A percentile compares a stretch with the other conserved stretches of the same genome.
Conservation (phyloP, 164 flowering plant genomes). For the Piper betle region DNA sequence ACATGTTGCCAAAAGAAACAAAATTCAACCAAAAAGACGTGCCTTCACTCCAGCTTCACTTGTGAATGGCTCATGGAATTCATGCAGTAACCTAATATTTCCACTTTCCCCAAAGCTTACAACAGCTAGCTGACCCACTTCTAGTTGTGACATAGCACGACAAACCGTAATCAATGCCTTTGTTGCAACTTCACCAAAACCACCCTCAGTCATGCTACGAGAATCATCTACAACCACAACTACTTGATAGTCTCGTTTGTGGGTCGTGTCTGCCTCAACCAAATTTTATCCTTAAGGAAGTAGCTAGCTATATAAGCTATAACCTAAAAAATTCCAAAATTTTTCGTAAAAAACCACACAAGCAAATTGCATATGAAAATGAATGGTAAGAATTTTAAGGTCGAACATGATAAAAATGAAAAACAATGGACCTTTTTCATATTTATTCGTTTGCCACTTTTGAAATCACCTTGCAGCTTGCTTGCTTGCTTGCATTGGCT, state of each 20-base stretch:
- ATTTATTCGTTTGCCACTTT: slow-evolving; percentile 88
- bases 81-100: slow-evolving; percentile 64
- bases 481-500: slow-evolving; percentile 94
- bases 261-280: slow-evolving; percentile 77
- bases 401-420: neutral
- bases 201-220: slow-evolving; percentile 85
- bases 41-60: slow-evolving; percentile 83
- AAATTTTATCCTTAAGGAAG: slow-evolving; percentile 80
- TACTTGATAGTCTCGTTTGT: slow-evolving; percentile 94
- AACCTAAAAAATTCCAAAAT: slow-evolving; percentile 28
- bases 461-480: slow-evolving; percentile 91
- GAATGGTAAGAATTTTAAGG: neutral
- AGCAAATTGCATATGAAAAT: neutral
- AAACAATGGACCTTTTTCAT: slow-evolving; percentile 69
- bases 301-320: slow-evolving; percentile 91
- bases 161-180: slow-evolving; percentile 94
- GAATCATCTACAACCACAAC: slow-evolving; percentile 93
- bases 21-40: slow-evolving; percentile 3
- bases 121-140: slow-evolving; percentile 87
- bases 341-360: neutral
- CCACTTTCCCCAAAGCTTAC: slow-evolving; percentile 90
- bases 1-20: neutral
- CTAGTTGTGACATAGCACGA: slow-evolving; percentile 91
- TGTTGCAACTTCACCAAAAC: slow-evolving; percentile 69
- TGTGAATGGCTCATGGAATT: slow-evolving; percentile 71